Evolutionary conservation across 1,284 basidiomycete genomes (phyloP), one percentile per base, ranked within the genome.

Genomic region (Austroboletus novae-zelandiae): DNA sequence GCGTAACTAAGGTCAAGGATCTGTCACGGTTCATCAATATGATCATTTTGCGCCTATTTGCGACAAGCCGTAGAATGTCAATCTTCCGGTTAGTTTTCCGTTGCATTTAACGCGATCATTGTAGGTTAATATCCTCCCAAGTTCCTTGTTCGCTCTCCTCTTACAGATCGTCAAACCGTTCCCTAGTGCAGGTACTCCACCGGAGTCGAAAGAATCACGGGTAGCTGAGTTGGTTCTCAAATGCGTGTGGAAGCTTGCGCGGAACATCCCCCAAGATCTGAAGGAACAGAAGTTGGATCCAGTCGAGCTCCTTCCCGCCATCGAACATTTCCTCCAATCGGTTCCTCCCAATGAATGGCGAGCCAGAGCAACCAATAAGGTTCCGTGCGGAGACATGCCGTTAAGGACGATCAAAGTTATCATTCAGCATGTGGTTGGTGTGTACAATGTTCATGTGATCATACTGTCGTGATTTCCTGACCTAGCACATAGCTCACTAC

Each of bases 181-280:
- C 73, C 89, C 84, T 14, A 78, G 69, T 54, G 86, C 81, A 47
- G 83, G 81, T 27, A 88, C 83, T 23, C 70, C 74, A 40, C 63
- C 79, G 1, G 86, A 91, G 41, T 85, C 89, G 3, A 86, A 89
- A 58, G 86, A 91, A 60, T 84, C 93, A 1, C 92, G 91, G 63
- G 94, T 98, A 43, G 94, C 95, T 8, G 97, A 99, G 68, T 79
- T 99, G 30, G 91, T 99, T 29, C 77, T 99, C 61, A 99, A 99
- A 76, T 99, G 97, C 70, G 83, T 99, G 31, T 99, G 97, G 97
- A 99, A 99, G 73, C 76, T 98, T 47, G 94, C 94, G 9, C 84
- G 96, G 58, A 94, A 92, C 57, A 91, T 98, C 42, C 94, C 94
- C 14, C 89, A 94, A 59, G 93, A 96, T 66, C 77, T 99, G 41